Conservation (phyloP, 2,329 filamentous ascomycete genomes). For the Penicillium sp. region DNA sequence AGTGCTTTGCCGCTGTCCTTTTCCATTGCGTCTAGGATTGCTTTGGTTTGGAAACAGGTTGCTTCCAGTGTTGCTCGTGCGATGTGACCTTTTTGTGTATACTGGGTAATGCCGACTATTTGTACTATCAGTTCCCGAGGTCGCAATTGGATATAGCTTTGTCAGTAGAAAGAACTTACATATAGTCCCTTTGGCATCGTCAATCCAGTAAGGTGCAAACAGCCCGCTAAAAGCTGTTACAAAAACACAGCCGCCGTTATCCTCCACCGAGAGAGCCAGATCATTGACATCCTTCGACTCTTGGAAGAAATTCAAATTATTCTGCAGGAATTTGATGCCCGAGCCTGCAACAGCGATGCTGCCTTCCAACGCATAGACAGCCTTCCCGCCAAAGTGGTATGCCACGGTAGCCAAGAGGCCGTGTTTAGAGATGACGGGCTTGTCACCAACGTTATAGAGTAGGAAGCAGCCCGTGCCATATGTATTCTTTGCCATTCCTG, state of each 20-base stretch:
- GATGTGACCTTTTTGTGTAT: constrained; percentile 80
- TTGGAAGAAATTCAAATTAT: constrained; percentile 60
- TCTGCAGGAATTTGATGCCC: constrained; percentile 69
- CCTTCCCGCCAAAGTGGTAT: constrained; percentile 72
- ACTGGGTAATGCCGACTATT: constrained; percentile 72
- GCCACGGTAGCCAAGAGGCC: constrained; percentile 82
- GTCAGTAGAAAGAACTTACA: constrained; percentile 48
- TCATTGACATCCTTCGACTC: constrained; percentile 60
- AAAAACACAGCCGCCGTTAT: constrained; percentile 79
- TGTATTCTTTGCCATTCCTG: constrained; percentile 82
- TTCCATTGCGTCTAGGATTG: constrained; percentile 87
- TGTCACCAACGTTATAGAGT: constrained; percentile 78
- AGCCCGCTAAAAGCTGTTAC: constrained; percentile 88
- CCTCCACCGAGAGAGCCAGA: constrained; percentile 58
- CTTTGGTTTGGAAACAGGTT: constrained; percentile 87
- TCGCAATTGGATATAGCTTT: background rate
- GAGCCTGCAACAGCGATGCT: constrained; percentile 78
- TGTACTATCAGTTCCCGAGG: constrained; percentile 1
- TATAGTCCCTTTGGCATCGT: constrained; percentile 82
- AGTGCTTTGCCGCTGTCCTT: constrained; percentile 74
- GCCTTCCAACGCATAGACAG: constrained; percentile 75
- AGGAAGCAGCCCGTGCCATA: constrained; percentile 88
- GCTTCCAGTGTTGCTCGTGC: constrained; percentile 85
- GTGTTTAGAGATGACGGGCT: constrained; percentile 78
- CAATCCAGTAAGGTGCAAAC: constrained; percentile 92